Conservation (phyloP, 2,329 filamentous ascomycete genomes). For the Penicillium sp. region DNA sequence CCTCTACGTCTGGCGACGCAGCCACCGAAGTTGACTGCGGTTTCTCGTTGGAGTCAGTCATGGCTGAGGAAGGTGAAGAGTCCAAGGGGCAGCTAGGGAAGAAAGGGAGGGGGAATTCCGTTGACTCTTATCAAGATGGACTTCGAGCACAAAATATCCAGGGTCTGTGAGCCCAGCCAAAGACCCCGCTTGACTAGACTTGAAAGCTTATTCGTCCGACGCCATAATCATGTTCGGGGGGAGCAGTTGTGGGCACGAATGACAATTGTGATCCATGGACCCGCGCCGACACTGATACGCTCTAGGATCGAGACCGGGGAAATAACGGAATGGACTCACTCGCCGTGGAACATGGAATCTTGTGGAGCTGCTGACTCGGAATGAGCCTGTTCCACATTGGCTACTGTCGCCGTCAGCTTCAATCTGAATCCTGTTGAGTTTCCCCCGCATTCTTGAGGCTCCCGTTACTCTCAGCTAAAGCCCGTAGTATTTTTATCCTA, state of each 20-base stretch:
- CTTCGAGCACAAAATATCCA: not conserved
- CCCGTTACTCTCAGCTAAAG: too few species aligned
- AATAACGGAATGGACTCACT: too few species aligned
- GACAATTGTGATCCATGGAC: conserved; percentile 3
- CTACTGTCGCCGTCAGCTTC: conserved; percentile 1
- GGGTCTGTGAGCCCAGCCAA: not conserved
- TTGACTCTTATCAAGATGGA: not conserved
- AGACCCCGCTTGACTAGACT: not conserved
- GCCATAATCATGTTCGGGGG: conserved; percentile 2
- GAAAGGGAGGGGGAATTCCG: not conserved
- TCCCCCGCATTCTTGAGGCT: too few species aligned
- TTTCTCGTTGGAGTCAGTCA: conserved; percentile 11
- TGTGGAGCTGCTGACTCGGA: not conserved
- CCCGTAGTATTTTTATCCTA: too few species aligned
- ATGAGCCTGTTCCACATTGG: conserved; percentile 1
- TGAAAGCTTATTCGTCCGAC: conserved; percentile 8
- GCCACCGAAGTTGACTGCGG: conserved; percentile 1
- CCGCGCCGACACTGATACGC: conserved; percentile 7
- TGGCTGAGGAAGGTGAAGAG: conserved; percentile 3
- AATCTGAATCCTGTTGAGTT: too few species aligned
- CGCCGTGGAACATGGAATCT: too few species aligned
- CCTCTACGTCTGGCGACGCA: conserved; percentile 19
- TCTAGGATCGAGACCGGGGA: conserved; percentile 3
- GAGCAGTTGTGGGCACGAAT: conserved; percentile 9
- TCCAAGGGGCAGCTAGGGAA: not conserved